Conservation (phyloP, 2,329 filamentous ascomycete species). For the Penicillium sp. region DNA sequence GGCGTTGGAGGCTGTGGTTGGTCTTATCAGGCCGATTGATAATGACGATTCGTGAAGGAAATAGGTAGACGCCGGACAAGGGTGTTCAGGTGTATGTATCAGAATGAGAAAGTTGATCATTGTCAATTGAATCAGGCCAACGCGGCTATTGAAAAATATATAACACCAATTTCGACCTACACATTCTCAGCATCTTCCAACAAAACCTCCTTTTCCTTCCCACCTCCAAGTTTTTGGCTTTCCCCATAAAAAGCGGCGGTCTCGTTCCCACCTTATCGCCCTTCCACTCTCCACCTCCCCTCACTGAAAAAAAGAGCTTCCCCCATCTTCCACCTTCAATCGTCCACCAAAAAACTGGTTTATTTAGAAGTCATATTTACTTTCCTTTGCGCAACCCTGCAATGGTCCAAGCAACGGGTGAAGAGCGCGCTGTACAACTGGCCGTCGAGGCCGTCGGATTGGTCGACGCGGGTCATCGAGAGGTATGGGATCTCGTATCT, state of each 20-base stretch:
- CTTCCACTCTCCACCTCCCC: constrained; percentile 16
- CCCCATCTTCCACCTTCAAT: background rate
- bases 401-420: constrained; percentile 43
- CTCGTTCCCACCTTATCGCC: constrained; percentile 10
- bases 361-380: background rate
- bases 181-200: background rate
- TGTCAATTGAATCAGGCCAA: background rate
- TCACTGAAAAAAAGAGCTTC: constrained; percentile 16
- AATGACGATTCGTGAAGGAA: constrained; percentile 17
- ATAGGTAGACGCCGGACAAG: background rate
- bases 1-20: constrained; percentile 30
- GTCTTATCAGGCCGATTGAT: constrained; percentile 28
- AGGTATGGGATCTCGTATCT: constrained; percentile 33
- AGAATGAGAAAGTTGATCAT: background rate
- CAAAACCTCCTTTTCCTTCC: constrained; percentile 5
- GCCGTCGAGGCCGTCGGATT: constrained; percentile 48
- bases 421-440: constrained; percentile 46
- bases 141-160: constrained; percentile 3
- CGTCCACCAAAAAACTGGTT: background rate
- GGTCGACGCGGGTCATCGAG: constrained; percentile 45
- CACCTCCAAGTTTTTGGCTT: background rate
- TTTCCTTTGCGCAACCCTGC: constrained; percentile 26
- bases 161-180: too few species aligned
- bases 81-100: background rate
- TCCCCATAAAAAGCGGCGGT: constrained; percentile 7